These are phyloP conservation scores for Nicotiana undulata DNA, from an alignment of 257 asterid genomes.

Conservation along the genomic window DNA sequence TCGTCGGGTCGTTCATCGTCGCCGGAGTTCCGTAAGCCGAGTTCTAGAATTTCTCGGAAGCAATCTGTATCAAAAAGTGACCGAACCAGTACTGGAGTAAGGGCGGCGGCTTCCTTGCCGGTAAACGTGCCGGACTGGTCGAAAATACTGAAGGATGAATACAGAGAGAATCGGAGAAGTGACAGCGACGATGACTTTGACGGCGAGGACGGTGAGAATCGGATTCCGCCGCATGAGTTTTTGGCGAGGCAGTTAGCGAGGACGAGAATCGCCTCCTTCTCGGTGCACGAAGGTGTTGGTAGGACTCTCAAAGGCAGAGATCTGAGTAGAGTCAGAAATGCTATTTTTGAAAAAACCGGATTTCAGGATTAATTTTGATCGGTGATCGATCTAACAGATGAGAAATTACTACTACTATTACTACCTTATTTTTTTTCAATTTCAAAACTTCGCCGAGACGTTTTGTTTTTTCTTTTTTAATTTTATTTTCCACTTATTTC, in stretches of 20 bases:
- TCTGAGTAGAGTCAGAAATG: constrained; percentile 71
- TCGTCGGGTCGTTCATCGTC: constrained; percentile 37
- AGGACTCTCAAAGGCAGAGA: constrained; percentile 83
- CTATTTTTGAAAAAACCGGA: constrained; percentile 81
- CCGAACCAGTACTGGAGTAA: constrained; percentile 3
- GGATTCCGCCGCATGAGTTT: constrained; percentile 91
- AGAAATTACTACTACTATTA: neutral
- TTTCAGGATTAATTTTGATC: constrained; percentile 38
- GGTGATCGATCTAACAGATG: neutral
- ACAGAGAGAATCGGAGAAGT: constrained; percentile 42
- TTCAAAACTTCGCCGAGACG: neutral
- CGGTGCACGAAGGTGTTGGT: constrained; percentile 77
- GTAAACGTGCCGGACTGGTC: constrained; percentile 98
- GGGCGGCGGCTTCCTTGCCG: constrained; percentile 66
- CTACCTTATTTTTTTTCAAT: neutral
- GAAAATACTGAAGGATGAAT: constrained; percentile 79
- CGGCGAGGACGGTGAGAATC: constrained; percentile 32
- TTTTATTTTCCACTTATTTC: neutral
- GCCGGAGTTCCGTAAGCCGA: constrained; percentile 48
- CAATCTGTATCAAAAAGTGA: constrained; percentile 16
- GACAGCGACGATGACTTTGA: constrained; percentile 31
- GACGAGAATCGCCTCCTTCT: constrained; percentile 52
- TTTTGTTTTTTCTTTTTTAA: neutral
- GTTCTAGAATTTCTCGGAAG: constrained; percentile 31
- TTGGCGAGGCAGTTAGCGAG: constrained; percentile 42